Percentiles rank a stretch among this genome's conserved stretches.
phyloP scores from a whole-genome alignment of 2,329 filamentous ascomycete species.

The Torrubiellomyces zombiae region DNA sequence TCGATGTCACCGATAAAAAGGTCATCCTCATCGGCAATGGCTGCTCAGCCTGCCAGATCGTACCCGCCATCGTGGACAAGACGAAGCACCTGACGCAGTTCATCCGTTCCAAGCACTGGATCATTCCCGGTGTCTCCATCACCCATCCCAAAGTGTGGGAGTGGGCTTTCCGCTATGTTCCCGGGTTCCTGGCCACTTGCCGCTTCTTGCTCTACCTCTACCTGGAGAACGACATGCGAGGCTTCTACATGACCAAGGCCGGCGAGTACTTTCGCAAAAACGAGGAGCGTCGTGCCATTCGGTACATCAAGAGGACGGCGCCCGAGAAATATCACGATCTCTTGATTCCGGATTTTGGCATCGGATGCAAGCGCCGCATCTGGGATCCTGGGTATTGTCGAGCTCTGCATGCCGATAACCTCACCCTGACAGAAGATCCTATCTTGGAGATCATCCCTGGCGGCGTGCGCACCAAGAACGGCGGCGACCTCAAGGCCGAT shows the following conservation, averaged over 20 bases:
- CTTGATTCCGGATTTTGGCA: slow-evolving; percentile 42
- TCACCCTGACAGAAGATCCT: slow-evolving; percentile 28
- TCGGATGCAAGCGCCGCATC: slow-evolving; percentile 49
- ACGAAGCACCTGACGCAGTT: slow-evolving; percentile 22
- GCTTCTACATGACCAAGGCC: slow-evolving; percentile 23
- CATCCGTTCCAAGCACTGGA: slow-evolving; percentile 26
- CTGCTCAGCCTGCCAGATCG: slow-evolving; percentile 36
- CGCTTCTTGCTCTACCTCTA: slow-evolving; percentile 24
- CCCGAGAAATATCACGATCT: slow-evolving; percentile 45
- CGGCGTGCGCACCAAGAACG: slow-evolving; percentile 18
- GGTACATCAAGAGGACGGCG: slow-evolving; percentile 23
- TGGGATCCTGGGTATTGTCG: slow-evolving; percentile 39
- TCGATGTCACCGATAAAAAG: slow-evolving; percentile 28
- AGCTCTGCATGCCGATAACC: slow-evolving; percentile 31
- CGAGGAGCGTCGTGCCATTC: slow-evolving; percentile 21
- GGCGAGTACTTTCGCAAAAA: slow-evolving; percentile 18
- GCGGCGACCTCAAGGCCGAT: slow-evolving; percentile 33
- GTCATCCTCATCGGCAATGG: slow-evolving; percentile 39
- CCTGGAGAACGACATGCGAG: slow-evolving; percentile 14
- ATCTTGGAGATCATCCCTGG: slow-evolving; percentile 28
- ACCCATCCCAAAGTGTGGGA: slow-evolving; percentile 6
- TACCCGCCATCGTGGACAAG: slow-evolving; percentile 23
- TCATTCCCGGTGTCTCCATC: slow-evolving; percentile 16
- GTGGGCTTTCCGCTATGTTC: slow-evolving; percentile 27
- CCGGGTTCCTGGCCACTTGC: slow-evolving; percentile 23